Evolutionary conservation across 495 filamentous ascomycete genomes (phyloP).

Genomic region (Aspergillus incahuasiensis): DNA sequence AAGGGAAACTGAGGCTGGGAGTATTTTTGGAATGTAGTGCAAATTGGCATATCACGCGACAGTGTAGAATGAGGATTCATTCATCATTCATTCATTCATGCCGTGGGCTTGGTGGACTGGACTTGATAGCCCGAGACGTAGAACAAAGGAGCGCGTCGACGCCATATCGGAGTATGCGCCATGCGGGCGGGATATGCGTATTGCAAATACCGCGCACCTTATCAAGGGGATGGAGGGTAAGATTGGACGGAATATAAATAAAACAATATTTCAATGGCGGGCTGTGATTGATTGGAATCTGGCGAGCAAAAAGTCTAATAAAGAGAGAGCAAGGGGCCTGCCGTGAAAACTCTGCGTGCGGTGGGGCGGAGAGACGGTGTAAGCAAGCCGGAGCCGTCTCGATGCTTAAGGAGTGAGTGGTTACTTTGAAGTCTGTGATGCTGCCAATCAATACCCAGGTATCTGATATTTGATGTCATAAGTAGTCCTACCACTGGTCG

Average conservation of each 20-base stretch:
- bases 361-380: constrained; percentile 1
- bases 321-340: constrained; percentile 15
- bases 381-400: neutral
- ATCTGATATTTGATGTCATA: no score
- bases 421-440: no score
- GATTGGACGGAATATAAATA: constrained; percentile 4
- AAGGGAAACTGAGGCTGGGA: neutral
- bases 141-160: neutral
- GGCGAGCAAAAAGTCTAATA: neutral
- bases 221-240: constrained; percentile 1
- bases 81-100: neutral
- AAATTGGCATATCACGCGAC: constrained; percentile 12
- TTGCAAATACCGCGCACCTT: constrained; percentile 1
- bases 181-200: neutral
- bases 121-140: neutral
- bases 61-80: neutral
- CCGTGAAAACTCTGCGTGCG: constrained; percentile 20
- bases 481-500: no score
- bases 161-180: neutral
- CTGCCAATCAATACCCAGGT: neutral
- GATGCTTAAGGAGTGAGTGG: no score
- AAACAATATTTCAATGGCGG: neutral
- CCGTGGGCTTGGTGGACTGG: neutral
- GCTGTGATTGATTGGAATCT: neutral
- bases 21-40: neutral